Conservation (phyloP, 305 asterid species). For the Fraxinus platypoda region DNA sequence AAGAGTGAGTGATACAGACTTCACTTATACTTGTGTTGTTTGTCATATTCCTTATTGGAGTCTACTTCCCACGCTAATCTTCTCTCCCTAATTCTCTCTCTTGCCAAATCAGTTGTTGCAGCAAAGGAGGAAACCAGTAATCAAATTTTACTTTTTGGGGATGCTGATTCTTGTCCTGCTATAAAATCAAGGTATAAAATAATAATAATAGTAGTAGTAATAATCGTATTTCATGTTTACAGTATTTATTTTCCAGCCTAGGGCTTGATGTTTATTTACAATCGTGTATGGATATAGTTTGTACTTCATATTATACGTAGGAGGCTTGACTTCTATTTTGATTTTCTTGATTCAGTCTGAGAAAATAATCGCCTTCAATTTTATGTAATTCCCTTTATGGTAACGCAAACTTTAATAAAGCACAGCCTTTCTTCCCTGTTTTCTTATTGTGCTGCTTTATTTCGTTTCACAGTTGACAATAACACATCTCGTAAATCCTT, state of each 20-base stretch:
- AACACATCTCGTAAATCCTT: neutral
- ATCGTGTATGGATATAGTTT: neutral
- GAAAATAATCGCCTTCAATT: neutral
- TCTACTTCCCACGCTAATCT: neutral
- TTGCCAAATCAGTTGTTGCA: neutral
- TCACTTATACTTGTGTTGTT: neutral
- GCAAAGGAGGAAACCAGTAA: neutral
- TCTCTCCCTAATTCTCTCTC: neutral
- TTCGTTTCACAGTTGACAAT: neutral
- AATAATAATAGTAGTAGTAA: neutral
- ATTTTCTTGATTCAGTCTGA: neutral
- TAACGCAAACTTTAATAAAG: neutral
- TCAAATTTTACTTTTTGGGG: neutral
- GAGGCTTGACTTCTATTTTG: neutral
- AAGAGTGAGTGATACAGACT: neutral
- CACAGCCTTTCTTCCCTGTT: neutral
- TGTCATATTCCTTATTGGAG: neutral
- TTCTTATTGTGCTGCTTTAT: neutral
- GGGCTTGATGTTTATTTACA: neutral
- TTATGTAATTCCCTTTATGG: neutral
- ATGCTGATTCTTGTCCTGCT: neutral
- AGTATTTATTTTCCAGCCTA: neutral
- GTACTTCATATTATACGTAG: neutral
- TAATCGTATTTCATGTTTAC: neutral
- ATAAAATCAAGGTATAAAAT: neutral